phyloP scores from a whole-genome alignment of 352 stramenopile species.

The Nothophytophthora sp. region DNA sequence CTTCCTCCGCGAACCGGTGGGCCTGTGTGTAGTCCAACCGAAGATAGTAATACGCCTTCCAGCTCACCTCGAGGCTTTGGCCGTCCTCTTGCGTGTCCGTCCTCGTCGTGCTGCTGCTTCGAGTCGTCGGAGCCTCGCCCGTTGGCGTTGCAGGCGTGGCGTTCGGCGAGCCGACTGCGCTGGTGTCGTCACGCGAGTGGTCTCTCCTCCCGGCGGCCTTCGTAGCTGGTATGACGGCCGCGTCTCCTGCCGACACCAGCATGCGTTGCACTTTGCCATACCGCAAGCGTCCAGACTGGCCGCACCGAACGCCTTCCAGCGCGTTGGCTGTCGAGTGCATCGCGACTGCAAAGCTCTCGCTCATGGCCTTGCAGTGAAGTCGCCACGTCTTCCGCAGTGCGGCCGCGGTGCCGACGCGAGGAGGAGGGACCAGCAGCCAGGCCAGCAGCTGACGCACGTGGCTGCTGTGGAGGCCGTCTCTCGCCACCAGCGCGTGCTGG shows the following conservation, averaged over 20 bases:
- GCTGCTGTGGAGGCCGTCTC: neutral
- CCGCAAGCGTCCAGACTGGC: constrained; percentile 10
- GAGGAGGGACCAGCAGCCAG: constrained; percentile 12
- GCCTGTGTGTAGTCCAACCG: constrained; percentile 37
- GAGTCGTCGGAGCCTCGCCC: neutral
- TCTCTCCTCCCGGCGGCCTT: neutral
- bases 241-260: neutral
- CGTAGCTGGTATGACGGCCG: neutral
- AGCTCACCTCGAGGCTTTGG: constrained; percentile 28
- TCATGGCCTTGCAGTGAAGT: constrained; percentile 18
- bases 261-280: constrained; percentile 11
- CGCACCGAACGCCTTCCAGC: constrained; percentile 10
- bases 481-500: constrained; percentile 18
- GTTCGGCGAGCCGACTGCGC: neutral
- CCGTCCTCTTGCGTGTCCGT: constrained; percentile 2
- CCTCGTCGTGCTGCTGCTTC: neutral
- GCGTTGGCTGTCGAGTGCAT: constrained; percentile 37
- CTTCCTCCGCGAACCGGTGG: constrained; percentile 34
- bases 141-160: neutral
- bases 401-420: constrained; percentile 9
- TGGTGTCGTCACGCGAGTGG: neutral
- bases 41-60: constrained; percentile 36
- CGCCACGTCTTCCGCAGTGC: constrained; percentile 30
- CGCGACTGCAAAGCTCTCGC: constrained; percentile 28
- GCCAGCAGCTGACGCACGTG: constrained; percentile 1